phyloP scores from a whole-genome alignment of 768 basidiomycete genomes.

The Lenzites betulinus region DNA sequence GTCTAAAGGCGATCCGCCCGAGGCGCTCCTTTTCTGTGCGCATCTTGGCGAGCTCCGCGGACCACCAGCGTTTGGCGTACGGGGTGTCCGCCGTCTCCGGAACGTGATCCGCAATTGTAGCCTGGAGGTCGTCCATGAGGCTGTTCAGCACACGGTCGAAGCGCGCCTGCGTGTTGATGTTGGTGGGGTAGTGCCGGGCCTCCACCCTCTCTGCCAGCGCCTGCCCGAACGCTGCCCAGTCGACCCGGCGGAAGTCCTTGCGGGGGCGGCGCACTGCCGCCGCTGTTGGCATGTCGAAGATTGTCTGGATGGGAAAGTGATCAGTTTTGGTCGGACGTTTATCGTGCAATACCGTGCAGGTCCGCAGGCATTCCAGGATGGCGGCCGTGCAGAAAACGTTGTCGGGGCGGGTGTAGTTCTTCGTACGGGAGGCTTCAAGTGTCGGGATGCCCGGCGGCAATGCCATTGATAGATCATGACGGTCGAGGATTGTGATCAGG shows the following conservation, averaged over 20 bases:
- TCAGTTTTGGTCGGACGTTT: slow-evolving; percentile 34
- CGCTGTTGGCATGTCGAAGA: slow-evolving; percentile 26
- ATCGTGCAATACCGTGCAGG: slow-evolving; percentile 31
- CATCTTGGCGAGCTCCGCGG: slow-evolving; percentile 27
- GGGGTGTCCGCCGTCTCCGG: slow-evolving; percentile 25
- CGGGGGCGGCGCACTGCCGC: neutral
- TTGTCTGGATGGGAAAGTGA: slow-evolving; percentile 41
- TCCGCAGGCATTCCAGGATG: slow-evolving; percentile 24
- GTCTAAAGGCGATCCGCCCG: slow-evolving; percentile 6
- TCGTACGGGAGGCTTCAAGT: slow-evolving; percentile 29
- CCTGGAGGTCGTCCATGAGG: slow-evolving; percentile 24
- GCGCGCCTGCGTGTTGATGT: neutral
- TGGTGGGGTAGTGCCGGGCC: neutral
- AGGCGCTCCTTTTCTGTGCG: slow-evolving; percentile 22
- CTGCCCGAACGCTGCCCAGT: slow-evolving; percentile 36
- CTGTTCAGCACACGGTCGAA: slow-evolving; percentile 4
- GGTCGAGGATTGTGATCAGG: slow-evolving; percentile 31
- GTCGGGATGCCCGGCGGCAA: slow-evolving; percentile 41
- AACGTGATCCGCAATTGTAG: slow-evolving; percentile 20
- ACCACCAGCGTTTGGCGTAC: slow-evolving; percentile 38
- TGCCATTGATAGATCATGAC: slow-evolving; percentile 34
- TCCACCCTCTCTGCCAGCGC: slow-evolving; percentile 15
- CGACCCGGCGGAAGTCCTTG: slow-evolving; percentile 31
- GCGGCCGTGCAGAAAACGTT: slow-evolving; percentile 41
- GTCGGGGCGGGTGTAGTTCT: slow-evolving; percentile 43